These are phyloP conservation scores for Trametes sanguinea DNA, from an alignment of 768 basidiomycete species.

Conservation along the genomic window DNA sequence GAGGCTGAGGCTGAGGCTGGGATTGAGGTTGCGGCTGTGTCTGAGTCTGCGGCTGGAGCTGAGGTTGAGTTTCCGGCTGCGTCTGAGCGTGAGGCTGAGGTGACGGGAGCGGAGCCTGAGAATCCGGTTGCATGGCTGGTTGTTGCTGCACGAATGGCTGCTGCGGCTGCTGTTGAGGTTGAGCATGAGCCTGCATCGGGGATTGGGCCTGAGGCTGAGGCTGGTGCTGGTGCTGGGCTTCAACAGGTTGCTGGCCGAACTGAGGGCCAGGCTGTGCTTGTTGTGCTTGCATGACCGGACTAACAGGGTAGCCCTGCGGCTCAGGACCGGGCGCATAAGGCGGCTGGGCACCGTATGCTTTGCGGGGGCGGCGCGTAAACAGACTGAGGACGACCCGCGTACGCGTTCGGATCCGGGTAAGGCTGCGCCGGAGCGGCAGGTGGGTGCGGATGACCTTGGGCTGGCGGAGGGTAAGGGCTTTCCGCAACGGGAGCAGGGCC, in stretches of 20 bases:
- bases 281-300: constrained; percentile 4
- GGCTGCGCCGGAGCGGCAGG: constrained; percentile 26
- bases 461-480: constrained; percentile 27
- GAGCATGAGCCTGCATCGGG: not conserved
- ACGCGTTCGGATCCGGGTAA: constrained; percentile 30
- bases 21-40: constrained; percentile 31
- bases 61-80: constrained; percentile 31
- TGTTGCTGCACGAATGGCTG: constrained; percentile 33
- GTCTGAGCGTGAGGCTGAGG: constrained; percentile 36
- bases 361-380: constrained; percentile 32
- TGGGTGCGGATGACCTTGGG: constrained; percentile 34
- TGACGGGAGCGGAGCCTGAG: constrained; percentile 31
- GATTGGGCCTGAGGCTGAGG: constrained; percentile 10
- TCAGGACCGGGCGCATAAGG: constrained; percentile 27
- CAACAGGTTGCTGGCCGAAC: constrained; percentile 21
- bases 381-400: constrained; percentile 29
- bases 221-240: constrained; percentile 35
- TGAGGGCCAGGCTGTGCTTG: constrained; percentile 12
- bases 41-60: constrained; percentile 33
- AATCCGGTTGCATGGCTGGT: constrained; percentile 19
- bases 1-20: constrained; percentile 29
- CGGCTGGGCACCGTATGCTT: constrained; percentile 24
- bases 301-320: constrained; percentile 21
- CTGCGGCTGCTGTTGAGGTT: constrained; percentile 20
- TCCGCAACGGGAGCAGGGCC: constrained; percentile 29